phyloP scores from a whole-genome alignment of 1,139 yeast genomes.

The Pichiaceae sp. region DNA sequence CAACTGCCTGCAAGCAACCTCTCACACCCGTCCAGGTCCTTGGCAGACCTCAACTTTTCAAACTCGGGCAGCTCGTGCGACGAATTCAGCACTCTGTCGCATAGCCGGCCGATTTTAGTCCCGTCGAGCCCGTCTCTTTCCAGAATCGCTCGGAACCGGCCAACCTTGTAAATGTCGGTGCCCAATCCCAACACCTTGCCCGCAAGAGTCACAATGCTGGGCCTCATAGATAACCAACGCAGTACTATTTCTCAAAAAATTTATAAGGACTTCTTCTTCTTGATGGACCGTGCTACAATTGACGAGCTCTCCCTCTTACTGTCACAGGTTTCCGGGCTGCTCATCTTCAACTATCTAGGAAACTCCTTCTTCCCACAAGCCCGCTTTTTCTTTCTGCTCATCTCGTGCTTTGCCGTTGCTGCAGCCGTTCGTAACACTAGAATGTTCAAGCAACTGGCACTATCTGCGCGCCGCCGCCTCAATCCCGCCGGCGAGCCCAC shows the following conservation, averaged over 20 bases:
- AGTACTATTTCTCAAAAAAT: not conserved
- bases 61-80: conserved; percentile 36
- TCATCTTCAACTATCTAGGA: conserved; percentile 1
- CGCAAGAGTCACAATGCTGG: not conserved
- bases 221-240: not conserved
- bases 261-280: not conserved
- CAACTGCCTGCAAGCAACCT: conserved; percentile 43
- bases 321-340: not conserved
- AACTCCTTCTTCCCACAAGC: conserved; percentile 11
- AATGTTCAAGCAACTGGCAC: conserved; percentile 17
- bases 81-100: conserved; percentile 43
- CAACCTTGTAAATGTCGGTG: conserved; percentile 46
- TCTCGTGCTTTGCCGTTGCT: conserved; percentile 22
- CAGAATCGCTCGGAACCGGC: conserved; percentile 42
- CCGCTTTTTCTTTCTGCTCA: conserved; percentile 19
- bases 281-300: not conserved
- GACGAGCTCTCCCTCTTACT: not conserved
- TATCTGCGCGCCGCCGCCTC: not conserved
- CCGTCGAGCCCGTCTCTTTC: conserved; percentile 23
- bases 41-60: conserved; percentile 7
- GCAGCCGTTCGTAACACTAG: conserved; percentile 23
- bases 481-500: not conserved
- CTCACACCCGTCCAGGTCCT: conserved; percentile 23
- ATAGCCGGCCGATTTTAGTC: conserved; percentile 31
- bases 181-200: conserved; percentile 42